These are phyloP conservation scores for Hirsutella minnesotensis DNA, from an alignment of 2,329 filamentous ascomycete genomes.

Conservation along the genomic window DNA sequence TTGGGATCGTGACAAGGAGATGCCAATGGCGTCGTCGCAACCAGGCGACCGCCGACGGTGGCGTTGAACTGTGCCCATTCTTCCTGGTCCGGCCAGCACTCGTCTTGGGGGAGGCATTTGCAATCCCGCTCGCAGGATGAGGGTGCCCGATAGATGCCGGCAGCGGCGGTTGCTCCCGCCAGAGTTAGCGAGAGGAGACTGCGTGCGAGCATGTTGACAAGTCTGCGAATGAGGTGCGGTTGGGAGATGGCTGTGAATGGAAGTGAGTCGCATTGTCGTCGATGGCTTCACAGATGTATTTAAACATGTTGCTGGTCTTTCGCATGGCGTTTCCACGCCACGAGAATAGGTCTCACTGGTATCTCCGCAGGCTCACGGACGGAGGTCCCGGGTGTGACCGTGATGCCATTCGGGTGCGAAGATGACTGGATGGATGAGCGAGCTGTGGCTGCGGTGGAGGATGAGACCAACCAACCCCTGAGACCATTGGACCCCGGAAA, in stretches of 20 bases:
- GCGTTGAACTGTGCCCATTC: conserved; percentile 39
- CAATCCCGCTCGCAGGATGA: background rate
- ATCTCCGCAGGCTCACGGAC: too few relatives aligned
- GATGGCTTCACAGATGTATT: too few relatives aligned
- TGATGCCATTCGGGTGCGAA: too few relatives aligned
- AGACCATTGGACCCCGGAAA: too few relatives aligned
- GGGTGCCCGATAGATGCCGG: background rate
- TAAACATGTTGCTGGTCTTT: too few relatives aligned
- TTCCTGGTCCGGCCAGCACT: conserved; percentile 34
- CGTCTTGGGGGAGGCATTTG: conserved; percentile 34
- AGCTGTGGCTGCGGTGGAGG: too few relatives aligned
- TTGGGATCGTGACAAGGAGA: conserved; percentile 36
- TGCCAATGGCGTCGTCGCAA: conserved; percentile 40
- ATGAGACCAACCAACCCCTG: too few relatives aligned
- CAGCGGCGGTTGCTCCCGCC: background rate
- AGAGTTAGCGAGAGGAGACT: background rate
- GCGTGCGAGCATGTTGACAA: background rate
- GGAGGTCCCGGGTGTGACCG: too few relatives aligned
- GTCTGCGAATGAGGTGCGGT: background rate
- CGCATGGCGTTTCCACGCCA: too few relatives aligned
- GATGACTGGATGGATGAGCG: too few relatives aligned
- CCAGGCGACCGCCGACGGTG: conserved; percentile 35
- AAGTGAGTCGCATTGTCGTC: background rate
- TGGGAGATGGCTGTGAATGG: background rate
- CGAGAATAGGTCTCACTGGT: too few relatives aligned